Percentiles rank a stretch among this genome's conserved stretches.
Evolutionary conservation across 768 basidiomycete genomes (phyloP).

Genomic region (Lactifluus pinguis): DNA sequence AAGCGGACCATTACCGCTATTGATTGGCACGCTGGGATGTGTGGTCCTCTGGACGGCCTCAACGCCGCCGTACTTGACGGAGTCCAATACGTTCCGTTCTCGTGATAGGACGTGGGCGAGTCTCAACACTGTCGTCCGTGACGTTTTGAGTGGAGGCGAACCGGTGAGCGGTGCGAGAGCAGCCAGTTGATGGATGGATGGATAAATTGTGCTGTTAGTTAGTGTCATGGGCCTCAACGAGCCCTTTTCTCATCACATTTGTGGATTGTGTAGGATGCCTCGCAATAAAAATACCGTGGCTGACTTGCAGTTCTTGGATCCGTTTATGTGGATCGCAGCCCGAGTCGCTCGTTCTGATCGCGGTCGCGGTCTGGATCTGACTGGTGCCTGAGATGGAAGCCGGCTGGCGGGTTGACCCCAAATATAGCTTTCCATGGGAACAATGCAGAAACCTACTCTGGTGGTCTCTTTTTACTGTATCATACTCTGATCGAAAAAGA

Average conservation of each 20-base stretch:
- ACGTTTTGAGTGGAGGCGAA: conserved; percentile 8
- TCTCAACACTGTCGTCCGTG: conserved; percentile 34
- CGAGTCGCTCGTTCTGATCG: background rate
- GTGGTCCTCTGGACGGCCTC: conserved; percentile 46
- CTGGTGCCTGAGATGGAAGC: background rate
- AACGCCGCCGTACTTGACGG: conserved; percentile 49
- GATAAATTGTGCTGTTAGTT: conserved; percentile 10
- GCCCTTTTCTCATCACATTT: conserved; percentile 26
- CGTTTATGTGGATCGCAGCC: background rate
- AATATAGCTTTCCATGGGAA: conserved; percentile 8
- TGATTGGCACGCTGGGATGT: conserved; percentile 25
- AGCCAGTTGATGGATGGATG: conserved; percentile 11
- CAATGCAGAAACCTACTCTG: background rate
- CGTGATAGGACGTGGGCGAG: conserved; percentile 44
- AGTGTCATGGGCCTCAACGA: conserved; percentile 46
- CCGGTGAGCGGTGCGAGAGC: conserved; percentile 1
- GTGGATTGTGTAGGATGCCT: background rate
- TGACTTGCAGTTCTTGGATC: background rate
- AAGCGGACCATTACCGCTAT: conserved; percentile 62
- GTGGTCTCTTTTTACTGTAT: background rate
- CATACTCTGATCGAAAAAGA: conserved; percentile 2
- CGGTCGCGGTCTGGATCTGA: background rate
- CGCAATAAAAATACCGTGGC: background rate
- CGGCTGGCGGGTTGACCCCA: background rate
- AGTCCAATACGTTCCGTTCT: conserved; percentile 59